Conservation (phyloP, 257 asterid genomes). For the Lycium ferocissimum region DNA sequence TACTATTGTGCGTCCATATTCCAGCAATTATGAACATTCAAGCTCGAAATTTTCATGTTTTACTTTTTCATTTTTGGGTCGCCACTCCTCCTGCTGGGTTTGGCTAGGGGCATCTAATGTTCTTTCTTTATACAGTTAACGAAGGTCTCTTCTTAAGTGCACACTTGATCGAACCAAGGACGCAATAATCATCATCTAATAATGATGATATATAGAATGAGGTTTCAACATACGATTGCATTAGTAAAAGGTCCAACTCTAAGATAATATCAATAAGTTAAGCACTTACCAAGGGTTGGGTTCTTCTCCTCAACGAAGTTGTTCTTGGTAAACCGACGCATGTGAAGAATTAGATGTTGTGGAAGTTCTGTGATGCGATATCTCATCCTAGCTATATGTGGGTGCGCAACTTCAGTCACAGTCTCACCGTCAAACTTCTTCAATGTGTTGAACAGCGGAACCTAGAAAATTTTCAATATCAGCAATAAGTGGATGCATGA, state of each 20-base stretch:
- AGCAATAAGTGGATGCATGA: neutral
- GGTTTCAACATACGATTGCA: neutral
- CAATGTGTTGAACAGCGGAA: conserved; percentile 90
- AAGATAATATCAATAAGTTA: neutral
- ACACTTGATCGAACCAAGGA: neutral
- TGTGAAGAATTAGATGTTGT: conserved; percentile 71
- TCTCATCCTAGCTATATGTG: conserved; percentile 86
- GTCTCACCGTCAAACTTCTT: conserved; percentile 94
- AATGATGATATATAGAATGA: neutral
- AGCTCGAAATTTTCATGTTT: neutral
- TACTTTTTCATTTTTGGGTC: neutral
- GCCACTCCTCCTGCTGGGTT: neutral
- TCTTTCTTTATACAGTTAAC: neutral
- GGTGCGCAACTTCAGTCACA: conserved; percentile 84
- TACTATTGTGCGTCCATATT: neutral
- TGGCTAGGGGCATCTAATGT: neutral
- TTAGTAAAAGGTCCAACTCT: neutral
- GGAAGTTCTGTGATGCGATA: conserved; percentile 85
- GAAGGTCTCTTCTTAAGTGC: neutral
- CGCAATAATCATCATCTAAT: neutral
- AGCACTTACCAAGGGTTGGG: conserved; percentile 85
- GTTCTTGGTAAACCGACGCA: conserved; percentile 89
- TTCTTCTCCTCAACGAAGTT: conserved; percentile 91
- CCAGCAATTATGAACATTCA: neutral
- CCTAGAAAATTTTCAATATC: conserved; percentile 45